Conservation (phyloP, 1,139 yeast genomes). For the Geotrichum europaeum region DNA sequence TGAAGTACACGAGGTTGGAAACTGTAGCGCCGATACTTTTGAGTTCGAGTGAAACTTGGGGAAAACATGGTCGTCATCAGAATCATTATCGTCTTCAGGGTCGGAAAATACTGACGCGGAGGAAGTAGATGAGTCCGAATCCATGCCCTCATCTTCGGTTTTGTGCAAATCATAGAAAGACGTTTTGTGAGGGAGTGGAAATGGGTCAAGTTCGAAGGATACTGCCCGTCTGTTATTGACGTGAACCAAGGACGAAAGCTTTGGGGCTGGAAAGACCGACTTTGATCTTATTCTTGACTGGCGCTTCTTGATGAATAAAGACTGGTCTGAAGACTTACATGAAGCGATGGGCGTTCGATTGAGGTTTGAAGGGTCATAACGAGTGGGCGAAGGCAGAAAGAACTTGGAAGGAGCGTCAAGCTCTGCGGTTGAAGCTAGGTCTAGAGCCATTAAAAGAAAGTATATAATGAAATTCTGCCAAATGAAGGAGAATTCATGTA, state of each 20-base stretch:
- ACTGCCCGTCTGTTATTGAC: not conserved
- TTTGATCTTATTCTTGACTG: constrained; percentile 11
- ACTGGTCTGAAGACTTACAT: constrained; percentile 17
- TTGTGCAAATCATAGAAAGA: constrained; percentile 7
- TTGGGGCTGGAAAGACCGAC: not conserved
- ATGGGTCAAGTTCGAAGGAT: constrained; percentile 4
- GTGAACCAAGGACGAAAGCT: not conserved
- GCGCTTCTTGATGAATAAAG: constrained; percentile 12
- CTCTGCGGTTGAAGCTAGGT: constrained; percentile 1
- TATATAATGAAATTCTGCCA: not conserved
- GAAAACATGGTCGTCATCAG: not conserved
- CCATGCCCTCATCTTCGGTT: constrained; percentile 4
- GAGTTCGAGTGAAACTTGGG: not conserved
- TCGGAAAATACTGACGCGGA: not conserved
- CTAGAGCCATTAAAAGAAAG: constrained; percentile 2
- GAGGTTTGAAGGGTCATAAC: not conserved
- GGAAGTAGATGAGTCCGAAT: constrained; percentile 3
- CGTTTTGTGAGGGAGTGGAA: constrained; percentile 23
- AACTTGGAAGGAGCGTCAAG: not conserved
- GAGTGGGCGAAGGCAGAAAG: not conserved
- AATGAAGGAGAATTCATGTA: constrained; percentile 2
- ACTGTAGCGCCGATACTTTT: not conserved
- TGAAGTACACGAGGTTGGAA: constrained; percentile 11
- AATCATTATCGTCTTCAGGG: constrained; percentile 6
- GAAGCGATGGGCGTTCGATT: constrained; percentile 11